Conservation (phyloP, 1,139 yeast genomes). For the Geotrichum australiense region DNA sequence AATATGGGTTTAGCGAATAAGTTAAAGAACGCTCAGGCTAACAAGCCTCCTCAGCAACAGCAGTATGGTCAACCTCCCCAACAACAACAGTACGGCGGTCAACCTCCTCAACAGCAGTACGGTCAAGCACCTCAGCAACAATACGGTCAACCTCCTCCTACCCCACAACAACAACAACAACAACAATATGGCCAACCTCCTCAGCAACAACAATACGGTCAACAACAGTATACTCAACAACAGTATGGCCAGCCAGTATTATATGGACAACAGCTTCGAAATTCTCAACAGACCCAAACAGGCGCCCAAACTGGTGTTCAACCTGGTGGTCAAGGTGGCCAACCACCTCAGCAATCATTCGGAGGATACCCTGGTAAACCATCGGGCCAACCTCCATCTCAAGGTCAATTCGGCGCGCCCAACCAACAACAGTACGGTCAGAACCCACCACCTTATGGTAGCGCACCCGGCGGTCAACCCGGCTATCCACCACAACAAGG, state of each 20-base stretch:
- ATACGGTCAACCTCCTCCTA: conserved; percentile 13
- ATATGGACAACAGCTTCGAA: no score
- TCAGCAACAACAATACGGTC: conserved; percentile 24
- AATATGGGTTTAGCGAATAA: no score
- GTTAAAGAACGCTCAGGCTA: no score
- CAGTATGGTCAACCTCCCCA: conserved; percentile 17
- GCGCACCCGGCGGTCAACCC: conserved; percentile 22
- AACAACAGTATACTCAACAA: no score
- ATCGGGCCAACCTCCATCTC: conserved; percentile 9
- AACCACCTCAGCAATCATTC: no score
- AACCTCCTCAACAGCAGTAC: no score
- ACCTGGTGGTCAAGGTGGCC: no score
- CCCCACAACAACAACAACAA: no score
- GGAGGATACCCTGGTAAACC: no score
- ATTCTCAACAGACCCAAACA: no score
- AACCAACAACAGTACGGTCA: conserved; percentile 13
- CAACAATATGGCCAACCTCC: conserved; percentile 18
- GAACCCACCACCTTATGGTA: conserved; percentile 10
- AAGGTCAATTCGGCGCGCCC: conserved; percentile 4
- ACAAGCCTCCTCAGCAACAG: conserved; percentile 15
- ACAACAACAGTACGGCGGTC: conserved; percentile 25
- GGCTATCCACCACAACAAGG: conserved; percentile 20
- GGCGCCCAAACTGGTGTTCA: conserved; percentile 16
- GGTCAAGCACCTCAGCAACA: conserved; percentile 20
- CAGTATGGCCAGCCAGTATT: no score